Conservation (phyloP, 176 grass and related monocot species). For the Bromus sterilis region DNA sequence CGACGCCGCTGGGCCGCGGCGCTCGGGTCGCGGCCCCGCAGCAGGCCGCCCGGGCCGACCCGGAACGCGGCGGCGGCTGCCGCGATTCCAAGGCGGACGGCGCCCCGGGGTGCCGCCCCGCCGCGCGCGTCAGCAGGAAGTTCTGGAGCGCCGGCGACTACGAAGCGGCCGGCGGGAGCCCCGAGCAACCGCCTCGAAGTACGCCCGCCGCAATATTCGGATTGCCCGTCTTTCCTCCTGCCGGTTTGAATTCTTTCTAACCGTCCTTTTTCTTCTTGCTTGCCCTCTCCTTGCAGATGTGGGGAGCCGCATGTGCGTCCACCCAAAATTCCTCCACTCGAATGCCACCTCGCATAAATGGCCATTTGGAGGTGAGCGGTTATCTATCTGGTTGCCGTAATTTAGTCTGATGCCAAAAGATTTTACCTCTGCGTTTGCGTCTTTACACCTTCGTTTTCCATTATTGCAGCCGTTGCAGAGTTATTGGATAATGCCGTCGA, state of each 20-base stretch:
- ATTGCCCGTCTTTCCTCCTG: background rate
- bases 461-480: constrained; percentile 48
- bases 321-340: constrained; percentile 69
- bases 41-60: background rate
- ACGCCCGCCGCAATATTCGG: background rate
- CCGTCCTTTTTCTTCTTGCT: background rate
- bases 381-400: background rate
- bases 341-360: constrained; percentile 72
- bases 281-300: constrained; percentile 7
- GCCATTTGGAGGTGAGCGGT: constrained; percentile 55
- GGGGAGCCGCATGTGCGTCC: constrained; percentile 44
- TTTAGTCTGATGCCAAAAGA: background rate
- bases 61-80: background rate
- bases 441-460: background rate
- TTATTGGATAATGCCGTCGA: constrained; percentile 59
- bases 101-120: background rate
- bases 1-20: background rate
- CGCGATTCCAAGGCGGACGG: background rate
- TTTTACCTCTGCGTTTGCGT: background rate
- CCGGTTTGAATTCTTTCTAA: background rate
- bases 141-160: constrained; percentile 67
- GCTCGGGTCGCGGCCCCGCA: background rate
- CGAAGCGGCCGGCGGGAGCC: background rate
- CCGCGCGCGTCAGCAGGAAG: constrained; percentile 20
- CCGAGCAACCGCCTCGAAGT: constrained; percentile 23